Conservation (phyloP, 768 basidiomycete species). For the Guyanaporus albipodus region DNA sequence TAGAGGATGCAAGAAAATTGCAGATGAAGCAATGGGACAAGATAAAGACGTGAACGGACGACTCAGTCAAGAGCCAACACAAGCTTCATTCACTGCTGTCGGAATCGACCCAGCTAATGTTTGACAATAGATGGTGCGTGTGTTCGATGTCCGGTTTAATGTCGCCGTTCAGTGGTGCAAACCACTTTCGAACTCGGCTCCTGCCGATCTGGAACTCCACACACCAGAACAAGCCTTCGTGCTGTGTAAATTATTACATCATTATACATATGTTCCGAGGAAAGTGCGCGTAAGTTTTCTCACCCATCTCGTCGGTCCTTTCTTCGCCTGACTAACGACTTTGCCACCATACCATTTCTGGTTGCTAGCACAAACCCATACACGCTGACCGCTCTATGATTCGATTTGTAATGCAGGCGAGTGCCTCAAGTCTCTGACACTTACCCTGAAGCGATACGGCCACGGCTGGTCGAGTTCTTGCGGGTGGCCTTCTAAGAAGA, state of each 20-base stretch:
- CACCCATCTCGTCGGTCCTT: slow-evolving; percentile 47
- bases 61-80: neutral
- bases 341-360: slow-evolving; percentile 52
- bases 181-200: slow-evolving; percentile 50
- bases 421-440: neutral
- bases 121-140: slow-evolving; percentile 44
- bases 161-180: slow-evolving; percentile 62
- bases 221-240: slow-evolving; percentile 50
- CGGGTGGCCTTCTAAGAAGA: slow-evolving; percentile 30
- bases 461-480: slow-evolving; percentile 47
- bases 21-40: neutral
- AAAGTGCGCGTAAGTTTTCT: slow-evolving; percentile 6
- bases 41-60: neutral
- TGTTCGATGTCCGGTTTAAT: slow-evolving; percentile 55
- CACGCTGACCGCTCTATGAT: slow-evolving; percentile 41
- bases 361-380: slow-evolving; percentile 50
- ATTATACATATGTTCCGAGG: neutral
- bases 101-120: slow-evolving; percentile 38
- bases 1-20: neutral
- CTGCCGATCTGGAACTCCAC: slow-evolving; percentile 40
- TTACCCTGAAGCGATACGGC: slow-evolving; percentile 48
- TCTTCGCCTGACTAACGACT: slow-evolving; percentile 42
- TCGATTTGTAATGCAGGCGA: slow-evolving; percentile 1
- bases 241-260: slow-evolving; percentile 35
- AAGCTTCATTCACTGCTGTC: slow-evolving; percentile 4